These are phyloP conservation scores for Erythrobasidium yunnanense DNA, from an alignment of 768 basidiomycete species.

Conservation along the genomic window DNA sequence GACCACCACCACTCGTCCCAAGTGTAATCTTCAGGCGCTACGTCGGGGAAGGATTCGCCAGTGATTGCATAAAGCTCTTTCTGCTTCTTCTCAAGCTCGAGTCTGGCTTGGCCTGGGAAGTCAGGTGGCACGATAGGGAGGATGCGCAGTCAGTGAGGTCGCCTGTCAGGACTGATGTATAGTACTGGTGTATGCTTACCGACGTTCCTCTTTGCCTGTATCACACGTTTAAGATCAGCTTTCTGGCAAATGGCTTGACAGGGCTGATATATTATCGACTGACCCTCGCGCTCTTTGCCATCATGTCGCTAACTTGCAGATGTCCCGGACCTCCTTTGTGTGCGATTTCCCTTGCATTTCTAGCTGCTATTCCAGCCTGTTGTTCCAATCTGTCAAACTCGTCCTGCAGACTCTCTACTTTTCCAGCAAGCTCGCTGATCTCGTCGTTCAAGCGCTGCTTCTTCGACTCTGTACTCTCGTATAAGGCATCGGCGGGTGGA, in stretches of 20 bases:
- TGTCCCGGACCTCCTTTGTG: background rate
- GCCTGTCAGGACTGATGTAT: too few species aligned
- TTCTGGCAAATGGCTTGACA: too few species aligned
- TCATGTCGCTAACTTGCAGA: background rate
- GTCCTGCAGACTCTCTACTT: background rate
- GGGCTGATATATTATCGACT: background rate
- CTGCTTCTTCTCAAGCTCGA: background rate
- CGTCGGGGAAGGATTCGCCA: background rate
- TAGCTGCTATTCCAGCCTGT: background rate
- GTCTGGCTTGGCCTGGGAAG: background rate
- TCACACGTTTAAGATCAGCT: too few species aligned
- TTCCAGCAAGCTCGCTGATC: background rate
- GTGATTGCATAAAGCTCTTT: background rate
- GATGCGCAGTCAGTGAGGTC: background rate
- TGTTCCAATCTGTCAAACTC: background rate
- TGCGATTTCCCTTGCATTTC: background rate
- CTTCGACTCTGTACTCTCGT: background rate
- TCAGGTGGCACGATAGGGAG: background rate
- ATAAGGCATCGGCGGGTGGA: background rate
- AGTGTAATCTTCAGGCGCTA: background rate
- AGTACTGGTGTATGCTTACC: too few species aligned
- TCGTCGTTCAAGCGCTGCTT: background rate
- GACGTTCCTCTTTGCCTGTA: too few species aligned
- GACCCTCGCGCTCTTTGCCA: background rate
- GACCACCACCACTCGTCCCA: background rate